A percentile compares a stretch with the other conserved stretches of the same genome.
Evolutionary conservation across 2,329 filamentous ascomycete species (phyloP).

Genomic region (Aspergillus brunneoviolaceus): DNA sequence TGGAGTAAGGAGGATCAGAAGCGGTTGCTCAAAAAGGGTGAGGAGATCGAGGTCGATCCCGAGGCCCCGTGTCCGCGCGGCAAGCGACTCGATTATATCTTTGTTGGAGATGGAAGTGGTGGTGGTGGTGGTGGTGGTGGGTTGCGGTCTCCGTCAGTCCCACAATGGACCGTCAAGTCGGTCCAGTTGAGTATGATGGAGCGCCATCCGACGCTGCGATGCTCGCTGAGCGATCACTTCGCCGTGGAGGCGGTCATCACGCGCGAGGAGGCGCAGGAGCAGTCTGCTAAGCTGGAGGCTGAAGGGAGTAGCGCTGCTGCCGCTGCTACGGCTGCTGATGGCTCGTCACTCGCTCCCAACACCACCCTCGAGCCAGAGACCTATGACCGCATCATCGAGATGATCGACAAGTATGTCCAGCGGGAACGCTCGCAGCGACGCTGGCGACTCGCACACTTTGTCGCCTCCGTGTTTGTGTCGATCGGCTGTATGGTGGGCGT

Average conservation of each 20-base stretch:
- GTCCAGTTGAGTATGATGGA: constrained; percentile 76
- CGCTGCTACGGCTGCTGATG: not conserved
- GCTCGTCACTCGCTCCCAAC: constrained; percentile 24
- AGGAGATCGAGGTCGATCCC: constrained; percentile 63
- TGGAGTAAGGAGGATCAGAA: constrained; percentile 74
- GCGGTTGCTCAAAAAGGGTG: constrained; percentile 60
- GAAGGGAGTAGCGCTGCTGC: not conserved
- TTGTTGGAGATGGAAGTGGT: constrained; percentile 62
- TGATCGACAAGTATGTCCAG: constrained; percentile 65
- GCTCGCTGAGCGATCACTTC: constrained; percentile 93
- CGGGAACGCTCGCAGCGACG: constrained; percentile 72
- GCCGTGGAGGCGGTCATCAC: constrained; percentile 78
- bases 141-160: constrained; percentile 9
- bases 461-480: constrained; percentile 63
- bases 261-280: constrained; percentile 26
- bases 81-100: constrained; percentile 94
- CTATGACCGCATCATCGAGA: constrained; percentile 71
- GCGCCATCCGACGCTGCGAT: constrained; percentile 75
- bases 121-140: constrained; percentile 12
- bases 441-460: constrained; percentile 73
- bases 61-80: constrained; percentile 68
- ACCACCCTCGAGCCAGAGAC: constrained; percentile 47
- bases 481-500: constrained; percentile 75
- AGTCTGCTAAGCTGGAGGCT: constrained; percentile 16
- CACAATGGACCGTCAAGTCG: constrained; percentile 67